Percentiles rank a stretch among this genome's conserved stretches.
Conservation (phyloP, 176 grass and related monocot species). For the Phragmites australis region DNA sequence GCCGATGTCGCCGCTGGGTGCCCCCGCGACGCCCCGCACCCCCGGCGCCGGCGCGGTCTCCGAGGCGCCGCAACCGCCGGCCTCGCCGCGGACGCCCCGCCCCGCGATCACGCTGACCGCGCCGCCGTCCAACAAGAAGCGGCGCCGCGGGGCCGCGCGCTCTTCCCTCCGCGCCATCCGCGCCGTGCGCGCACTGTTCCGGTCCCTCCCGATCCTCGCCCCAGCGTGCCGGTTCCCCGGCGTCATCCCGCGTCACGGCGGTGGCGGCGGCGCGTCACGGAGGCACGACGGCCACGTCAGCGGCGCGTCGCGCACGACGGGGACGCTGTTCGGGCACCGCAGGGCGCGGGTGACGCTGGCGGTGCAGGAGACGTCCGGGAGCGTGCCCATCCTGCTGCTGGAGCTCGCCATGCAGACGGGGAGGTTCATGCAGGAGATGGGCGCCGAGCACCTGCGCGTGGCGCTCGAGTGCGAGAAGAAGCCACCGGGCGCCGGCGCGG, state of each 20-base stretch:
- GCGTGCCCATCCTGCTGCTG: conserved; percentile 79
- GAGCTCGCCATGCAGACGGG: conserved; percentile 85
- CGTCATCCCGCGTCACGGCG: conserved; percentile 42
- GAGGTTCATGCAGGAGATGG: conserved; percentile 98
- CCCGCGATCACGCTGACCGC: conserved; percentile 67
- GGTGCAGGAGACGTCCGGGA: conserved; percentile 80
- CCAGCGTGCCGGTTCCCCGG: conserved; percentile 75
- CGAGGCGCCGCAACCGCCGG: conserved; percentile 28
- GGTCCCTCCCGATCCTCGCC: conserved; percentile 77
- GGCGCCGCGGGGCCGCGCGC: conserved; percentile 38
- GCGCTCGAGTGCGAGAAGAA: conserved; percentile 92
- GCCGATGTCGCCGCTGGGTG: conserved; percentile 55
- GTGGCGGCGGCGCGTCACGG: conserved; percentile 27
- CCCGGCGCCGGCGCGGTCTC: conserved; percentile 16
- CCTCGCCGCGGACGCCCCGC: conserved; percentile 49
- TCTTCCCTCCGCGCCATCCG: conserved; percentile 56
- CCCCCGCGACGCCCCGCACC: conserved; percentile 48
- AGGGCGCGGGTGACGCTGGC: conserved; percentile 79
- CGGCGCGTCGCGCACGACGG: conserved; percentile 72
- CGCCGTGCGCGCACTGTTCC: conserved; percentile 78
- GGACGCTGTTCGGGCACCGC: conserved; percentile 86
- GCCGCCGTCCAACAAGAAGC: conserved; percentile 56
- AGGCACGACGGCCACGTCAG: conserved; percentile 59
- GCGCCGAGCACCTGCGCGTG: conserved; percentile 76
- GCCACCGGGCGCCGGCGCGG: conserved; percentile 42